These are phyloP conservation scores for Botrytis deweyae DNA, from an alignment of 2,329 filamentous ascomycete species.

Conservation along the genomic window DNA sequence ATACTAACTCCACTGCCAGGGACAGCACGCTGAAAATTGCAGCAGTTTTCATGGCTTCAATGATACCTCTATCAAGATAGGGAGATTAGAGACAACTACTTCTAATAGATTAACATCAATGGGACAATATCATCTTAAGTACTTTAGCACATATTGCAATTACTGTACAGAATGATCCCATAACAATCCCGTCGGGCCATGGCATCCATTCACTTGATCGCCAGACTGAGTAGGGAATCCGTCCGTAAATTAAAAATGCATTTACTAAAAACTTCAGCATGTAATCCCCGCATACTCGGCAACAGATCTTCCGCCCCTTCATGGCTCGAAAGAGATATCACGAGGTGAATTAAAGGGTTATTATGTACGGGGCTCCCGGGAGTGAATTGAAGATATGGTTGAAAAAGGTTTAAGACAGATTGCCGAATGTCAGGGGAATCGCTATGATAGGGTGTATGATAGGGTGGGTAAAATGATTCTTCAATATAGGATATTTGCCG, in stretches of 20 bases:
- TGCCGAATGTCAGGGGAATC: slow-evolving; percentile 10
- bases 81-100: neutral
- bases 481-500: neutral
- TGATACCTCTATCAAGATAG: neutral
- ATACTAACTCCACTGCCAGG: slow-evolving; percentile 17
- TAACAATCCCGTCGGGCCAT: neutral
- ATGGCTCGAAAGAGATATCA: neutral
- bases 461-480: slow-evolving; percentile 14
- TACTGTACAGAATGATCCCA: neutral
- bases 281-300: neutral
- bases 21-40: slow-evolving; percentile 2
- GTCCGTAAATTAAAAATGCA: neutral
- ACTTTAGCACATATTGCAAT: neutral
- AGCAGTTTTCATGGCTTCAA: slow-evolving; percentile 14
- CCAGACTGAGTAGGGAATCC: neutral
- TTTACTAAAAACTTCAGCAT: neutral
- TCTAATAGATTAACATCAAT: neutral
- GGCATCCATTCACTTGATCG: neutral
- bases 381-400: neutral
- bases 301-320: slow-evolving; percentile 13
- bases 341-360: neutral
- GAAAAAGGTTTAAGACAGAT: slow-evolving; percentile 6
- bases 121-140: slow-evolving; percentile 7
- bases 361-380: slow-evolving; percentile 2
- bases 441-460: slow-evolving; percentile 18